Base-by-base conservation (phyloP, 768 basidiomycete genomes). In the Phanerochaete carnosa region DNA sequence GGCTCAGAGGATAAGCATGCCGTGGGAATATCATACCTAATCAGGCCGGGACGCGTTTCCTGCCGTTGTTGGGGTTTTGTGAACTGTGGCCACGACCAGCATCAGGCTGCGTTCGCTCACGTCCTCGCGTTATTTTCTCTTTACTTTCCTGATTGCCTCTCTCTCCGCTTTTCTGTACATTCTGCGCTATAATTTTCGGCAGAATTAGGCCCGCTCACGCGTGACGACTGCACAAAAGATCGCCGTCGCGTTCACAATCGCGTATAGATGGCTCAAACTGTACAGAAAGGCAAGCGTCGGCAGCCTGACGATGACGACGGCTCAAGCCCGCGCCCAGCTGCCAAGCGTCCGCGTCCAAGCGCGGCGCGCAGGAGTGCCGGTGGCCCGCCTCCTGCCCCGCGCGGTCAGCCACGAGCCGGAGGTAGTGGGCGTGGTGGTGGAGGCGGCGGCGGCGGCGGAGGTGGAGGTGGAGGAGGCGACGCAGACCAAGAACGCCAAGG, bases 311-410 rank as follows among this genome's bases (percentile, higher is more conserved):
- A 64, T 45, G 65, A 66, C 47, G 73, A 77, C 50, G 73, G 73
- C 25, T 76, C 80, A 1, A 76, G 83, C 1, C 79, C 83, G 12
- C 76, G 76, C 5, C 65, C 69, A 3, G 63, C 71, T 13, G 67
- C 77, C 6, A 88, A 86, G 72, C 82, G 79, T 67, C 54, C 74
- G 23, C 85, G 77, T 64, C 74, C 72, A 15, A 75, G 77, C 50
- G 94, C 92, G 0, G 94, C 94, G 12, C 83, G 94, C 63, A 95
- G 95, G 75, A 90, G 86, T 73, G 92, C 92, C 0, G 92, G 92
- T 57, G 87, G 90, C 19, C 76, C 75, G 47, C 74, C 83, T 39
- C 85, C 87, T 43, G 45, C 23, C 29, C 28, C 61, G 26, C 56
- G 61, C 9, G 50, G 32, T 19, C 55, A 33, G 22, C 63, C 65